Base-by-base conservation (phyloP, 31 red algal genomes). In the Bonnemaisonia californica region DNA sequence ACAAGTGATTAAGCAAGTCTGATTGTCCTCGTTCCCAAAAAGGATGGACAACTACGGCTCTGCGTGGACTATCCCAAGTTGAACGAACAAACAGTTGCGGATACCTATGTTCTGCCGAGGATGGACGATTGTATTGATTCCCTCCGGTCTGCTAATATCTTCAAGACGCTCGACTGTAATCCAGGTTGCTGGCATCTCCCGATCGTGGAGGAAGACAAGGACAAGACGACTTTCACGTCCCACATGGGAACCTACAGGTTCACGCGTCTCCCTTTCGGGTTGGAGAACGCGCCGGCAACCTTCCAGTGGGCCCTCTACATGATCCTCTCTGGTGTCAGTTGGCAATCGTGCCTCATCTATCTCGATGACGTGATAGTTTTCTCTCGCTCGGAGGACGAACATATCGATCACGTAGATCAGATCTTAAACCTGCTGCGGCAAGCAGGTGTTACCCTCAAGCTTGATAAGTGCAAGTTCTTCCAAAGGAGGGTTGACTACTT, bases 201-300 rank as follows among this genome's bases (percentile, higher is more conserved):
- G 28, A 32, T 73, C 27, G 13, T 7, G n/a, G 47, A 71, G 57
- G 69, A 55, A 58, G n/a, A n/a, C n/a, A n/a, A n/a, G n/a, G n/a
- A n/a, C n/a, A n/a, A n/a, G n/a, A n/a, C n/a, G n/a, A n/a, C n/a
- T n/a, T n/a, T n/a, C n/a, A n/a, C n/a, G n/a, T n/a, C n/a, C n/a
- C n/a, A n/a, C n/a, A n/a, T n/a, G 62, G 85, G 76, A 2, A n/a
- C 48, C 7, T 89, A 64, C 36, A 47, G 75, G 2, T 80, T 73
- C 76, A 80, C 47, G 18, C 75, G 74, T 18, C 71, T 88, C 51
- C 74, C 72, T 29, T 88, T 88, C 41, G 74, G 64, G 0, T 59
- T 88, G 4, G 59, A 38, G 0, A 88, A 88, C 64, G 84, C 84
- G 21, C 84, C 84, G 71, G 11, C 69, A 18, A 84, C 80, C 4